phyloP scores from a whole-genome alignment of 768 basidiomycete species.

The Leccinum boreale region DNA sequence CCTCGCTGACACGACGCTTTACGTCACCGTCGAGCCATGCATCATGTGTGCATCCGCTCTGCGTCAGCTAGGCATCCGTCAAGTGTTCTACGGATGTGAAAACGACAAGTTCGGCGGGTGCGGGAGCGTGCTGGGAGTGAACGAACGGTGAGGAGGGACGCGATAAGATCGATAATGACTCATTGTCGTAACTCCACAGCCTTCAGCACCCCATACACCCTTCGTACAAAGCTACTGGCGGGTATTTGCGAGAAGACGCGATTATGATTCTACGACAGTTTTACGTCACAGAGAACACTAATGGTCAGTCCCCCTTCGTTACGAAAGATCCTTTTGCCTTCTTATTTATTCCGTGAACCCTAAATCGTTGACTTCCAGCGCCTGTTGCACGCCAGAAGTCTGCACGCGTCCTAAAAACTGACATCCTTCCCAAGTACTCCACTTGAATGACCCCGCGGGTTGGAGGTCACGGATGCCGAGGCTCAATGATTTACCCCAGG shows the following conservation, averaged over 20 bases:
- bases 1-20: constrained; percentile 76
- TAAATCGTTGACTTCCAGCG: constrained; percentile 45
- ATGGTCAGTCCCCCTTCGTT: constrained; percentile 53
- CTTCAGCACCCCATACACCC: constrained; percentile 71
- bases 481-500: not conserved
- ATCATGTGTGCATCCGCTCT: constrained; percentile 99
- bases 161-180: not conserved
- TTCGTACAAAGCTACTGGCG: constrained; percentile 69
- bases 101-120: constrained; percentile 98
- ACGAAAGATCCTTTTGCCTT: not conserved
- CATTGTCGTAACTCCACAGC: constrained; percentile 36
- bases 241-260: constrained; percentile 77
- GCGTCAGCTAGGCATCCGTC: constrained; percentile 86
- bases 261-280: constrained; percentile 85
- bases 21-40: constrained; percentile 98
- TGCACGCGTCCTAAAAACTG: constrained; percentile 81
- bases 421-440: constrained; percentile 41
- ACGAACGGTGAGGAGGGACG: constrained; percentile 52
- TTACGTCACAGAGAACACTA: constrained; percentile 90
- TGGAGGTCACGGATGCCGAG: not conserved
- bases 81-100: constrained; percentile 89
- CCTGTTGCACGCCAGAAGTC: constrained; percentile 87
- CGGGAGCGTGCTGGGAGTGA: constrained; percentile 90
- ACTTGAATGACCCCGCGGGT: constrained; percentile 3
- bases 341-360: constrained; percentile 4